A percentile compares a stretch with the other conserved stretches of the same genome.
Conservation (phyloP, 306 rosid genomes). For the Vigna radiata region DNA sequence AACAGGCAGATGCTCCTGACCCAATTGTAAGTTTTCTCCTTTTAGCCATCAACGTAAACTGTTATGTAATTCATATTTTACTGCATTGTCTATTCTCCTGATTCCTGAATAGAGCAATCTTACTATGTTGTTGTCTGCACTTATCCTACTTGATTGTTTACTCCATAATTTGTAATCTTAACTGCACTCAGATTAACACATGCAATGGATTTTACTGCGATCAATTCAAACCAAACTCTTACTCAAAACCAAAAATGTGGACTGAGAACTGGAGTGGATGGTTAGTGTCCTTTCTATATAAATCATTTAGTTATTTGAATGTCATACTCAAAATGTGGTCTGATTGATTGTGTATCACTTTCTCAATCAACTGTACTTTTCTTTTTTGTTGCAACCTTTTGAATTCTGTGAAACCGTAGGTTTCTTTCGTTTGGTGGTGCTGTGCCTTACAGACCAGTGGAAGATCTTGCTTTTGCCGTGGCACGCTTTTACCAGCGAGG, state of each 20-base stretch:
- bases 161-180: background rate
- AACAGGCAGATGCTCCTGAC: slow-evolving; percentile 87
- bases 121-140: slow-evolving; percentile 4
- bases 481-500: slow-evolving; percentile 92
- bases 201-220: slow-evolving; percentile 95
- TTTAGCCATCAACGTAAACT: background rate
- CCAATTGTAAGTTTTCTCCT: slow-evolving; percentile 73
- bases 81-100: background rate
- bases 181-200: slow-evolving; percentile 73
- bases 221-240: slow-evolving; percentile 81
- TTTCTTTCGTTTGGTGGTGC: slow-evolving; percentile 83
- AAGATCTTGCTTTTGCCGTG: slow-evolving; percentile 91
- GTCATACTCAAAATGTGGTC: slow-evolving; percentile 12
- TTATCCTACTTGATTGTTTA: slow-evolving; percentile 23
- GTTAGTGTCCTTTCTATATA: slow-evolving; percentile 47
- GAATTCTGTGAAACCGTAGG: slow-evolving; percentile 53
- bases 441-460: slow-evolving; percentile 82
- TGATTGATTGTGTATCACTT: background rate
- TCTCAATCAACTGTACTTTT: slow-evolving; percentile 14
- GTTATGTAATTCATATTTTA: background rate
- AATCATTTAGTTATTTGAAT: slow-evolving; percentile 24
- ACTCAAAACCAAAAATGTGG: slow-evolving; percentile 87
- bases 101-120: background rate
- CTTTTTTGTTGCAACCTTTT: background rate
- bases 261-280: slow-evolving; percentile 96